Base-by-base conservation (phyloP, 2,329 filamentous ascomycete genomes). In the Mariannaea elegans region DNA sequence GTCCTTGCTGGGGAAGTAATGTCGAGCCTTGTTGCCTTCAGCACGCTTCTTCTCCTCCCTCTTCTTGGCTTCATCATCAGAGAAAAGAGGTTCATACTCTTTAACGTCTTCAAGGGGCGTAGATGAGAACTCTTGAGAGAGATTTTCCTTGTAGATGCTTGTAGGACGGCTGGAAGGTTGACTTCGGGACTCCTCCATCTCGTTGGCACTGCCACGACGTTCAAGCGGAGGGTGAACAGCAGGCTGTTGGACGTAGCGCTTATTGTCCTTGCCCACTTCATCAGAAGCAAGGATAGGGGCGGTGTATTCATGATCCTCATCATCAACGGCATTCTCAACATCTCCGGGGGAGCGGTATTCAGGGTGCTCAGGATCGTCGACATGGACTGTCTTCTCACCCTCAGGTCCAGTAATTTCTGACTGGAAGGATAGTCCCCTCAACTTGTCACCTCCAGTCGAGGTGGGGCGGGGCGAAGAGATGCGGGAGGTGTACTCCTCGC, bases 21-120 rank as follows among this genome's bases (percentile, higher is more conserved):
- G 90, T 64, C 87, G 86, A 61, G 84, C 79, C 64, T 87, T 82
- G 64, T 83, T 82, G 49, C 82, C 79, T 21, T 74, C 73, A 39
- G 75, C 73, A 45, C 74, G 70, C 29, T 74, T 73, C 16, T 78
- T 73, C 52, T 78, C 66, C 23, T 83, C 78, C 53, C 24, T 27
- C 24, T 83, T 80, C 56, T 87, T 85, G 3, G 85, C 83, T 14
- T 94, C 91, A 56, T 94, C 91, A 55, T 95, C 93, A 0, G 92
- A 89, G 77, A 99, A 99, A 3, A 99, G 80, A 2, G 95, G 95
- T 74, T 98, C 94, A 71, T 98, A 98, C 75, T 98, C 94, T 70
- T 94, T 90, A 5, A 97, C 91, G 71, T 97, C 90, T 69, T 96
- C 93, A 8, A 97, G 80, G 5, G 91, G 92, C 3, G 90, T 93